Evolutionary conservation across 2,329 filamentous ascomycete genomes (phyloP), one percentile per base, ranked within the genome.

Genomic region (Colletotrichum sp.): DNA sequence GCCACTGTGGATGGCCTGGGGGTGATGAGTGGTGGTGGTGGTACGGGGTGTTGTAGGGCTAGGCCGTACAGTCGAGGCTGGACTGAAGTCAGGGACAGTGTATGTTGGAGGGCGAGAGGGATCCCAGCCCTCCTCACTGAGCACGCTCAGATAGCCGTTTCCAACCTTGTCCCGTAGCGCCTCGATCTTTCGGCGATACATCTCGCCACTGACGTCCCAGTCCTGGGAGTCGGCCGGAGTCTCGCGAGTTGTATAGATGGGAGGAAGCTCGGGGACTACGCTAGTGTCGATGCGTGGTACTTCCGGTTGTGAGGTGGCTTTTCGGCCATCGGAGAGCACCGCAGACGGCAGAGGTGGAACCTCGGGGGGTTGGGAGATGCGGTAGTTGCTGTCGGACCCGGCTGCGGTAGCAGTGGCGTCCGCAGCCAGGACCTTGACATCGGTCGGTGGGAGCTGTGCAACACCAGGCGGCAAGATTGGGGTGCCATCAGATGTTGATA

Each of bases 131-230:
- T 97, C 94, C 80, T 98, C 96, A 76, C 94, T 94, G 67, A 99
- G 88, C 16, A 94, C 95, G 77, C 93, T 96, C 52, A 99, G 90
- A 90, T 98, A 99, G 48, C 93, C 94, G 80, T 93, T 95, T 36
- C 96, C 96, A 78, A 98, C 93, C 81, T 96, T 95, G 81, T 94
- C 94, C 77, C 96, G 93, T 70, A 98, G 86, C 5, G 94, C 93
- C 84, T 98, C 96, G 71, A 99, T 94, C 84, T 97, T 97, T 83
- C 94, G 94, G 73, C 94, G 92, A 84, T 98, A 99, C 9, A 95
- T 87, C 80, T 97, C 95, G 70, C 94, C 94, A 74, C 92, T 91
- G 59, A 91, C 86, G 75, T 92, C 92, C 90, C 93, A 95, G 74
- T 94, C 90, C 61, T 88, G 86, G 6, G 86, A 78, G 59, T 82